Evolutionary conservation across 78 protist species (phyloP).

Genomic region (Tieghemostelium lacteum): DNA sequence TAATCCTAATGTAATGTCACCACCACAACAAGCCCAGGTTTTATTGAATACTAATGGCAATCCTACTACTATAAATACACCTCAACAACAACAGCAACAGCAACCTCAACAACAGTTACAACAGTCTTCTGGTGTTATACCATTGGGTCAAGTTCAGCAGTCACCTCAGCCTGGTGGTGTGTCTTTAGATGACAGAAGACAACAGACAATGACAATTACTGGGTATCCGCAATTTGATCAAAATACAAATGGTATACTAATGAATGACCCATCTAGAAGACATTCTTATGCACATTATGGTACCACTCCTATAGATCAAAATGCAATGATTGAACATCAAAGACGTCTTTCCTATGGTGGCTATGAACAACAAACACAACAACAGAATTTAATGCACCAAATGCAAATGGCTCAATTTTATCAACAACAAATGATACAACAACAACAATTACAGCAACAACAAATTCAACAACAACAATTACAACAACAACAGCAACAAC

Average conservation of each 20-base stretch:
- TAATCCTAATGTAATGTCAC: not conserved
- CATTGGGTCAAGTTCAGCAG: too few species aligned
- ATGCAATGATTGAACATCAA: conserved; percentile 18
- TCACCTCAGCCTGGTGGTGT: too few species aligned
- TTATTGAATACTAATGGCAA: not conserved
- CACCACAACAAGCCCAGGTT: conserved; percentile 1
- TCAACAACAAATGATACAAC: conserved; percentile 27
- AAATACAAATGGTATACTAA: too few species aligned
- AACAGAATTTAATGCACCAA: conserved; percentile 6
- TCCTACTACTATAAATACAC: too few species aligned
- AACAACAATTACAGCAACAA: conserved; percentile 30
- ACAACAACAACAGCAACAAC: conserved; percentile 10
- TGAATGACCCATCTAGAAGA: not conserved
- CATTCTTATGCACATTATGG: not conserved
- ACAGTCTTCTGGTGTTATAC: too few species aligned
- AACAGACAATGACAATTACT: too few species aligned
- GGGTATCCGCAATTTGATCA: too few species aligned
- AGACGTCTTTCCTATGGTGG: conserved; percentile 34
- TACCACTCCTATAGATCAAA: not conserved
- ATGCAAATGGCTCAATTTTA: conserved; percentile 2
- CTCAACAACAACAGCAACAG: too few species aligned
- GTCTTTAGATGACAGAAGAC: too few species aligned
- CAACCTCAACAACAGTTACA: too few species aligned
- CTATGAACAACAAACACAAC: conserved; percentile 14
- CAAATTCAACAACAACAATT: not conserved